These are phyloP conservation scores for Austroboletus sp. DNA, from an alignment of 1,284 basidiomycete genomes.

Conservation along the genomic window DNA sequence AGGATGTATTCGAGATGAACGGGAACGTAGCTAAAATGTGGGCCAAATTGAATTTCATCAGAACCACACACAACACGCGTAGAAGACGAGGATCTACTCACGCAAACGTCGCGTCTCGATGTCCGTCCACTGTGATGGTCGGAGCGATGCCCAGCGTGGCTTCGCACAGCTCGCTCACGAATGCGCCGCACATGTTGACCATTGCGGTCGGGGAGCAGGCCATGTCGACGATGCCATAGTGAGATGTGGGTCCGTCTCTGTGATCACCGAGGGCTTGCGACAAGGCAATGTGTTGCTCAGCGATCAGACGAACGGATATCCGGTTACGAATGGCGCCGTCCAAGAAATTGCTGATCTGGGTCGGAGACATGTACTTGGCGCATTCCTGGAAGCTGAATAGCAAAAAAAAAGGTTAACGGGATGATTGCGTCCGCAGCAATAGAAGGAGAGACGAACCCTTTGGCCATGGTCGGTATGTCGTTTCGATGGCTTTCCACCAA, in stretches of 20 bases:
- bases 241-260: slow-evolving; percentile 29
- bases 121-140: slow-evolving; percentile 60
- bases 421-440: too few species aligned
- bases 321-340: slow-evolving; percentile 82
- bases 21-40: slow-evolving; percentile 62
- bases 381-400: slow-evolving; percentile 75
- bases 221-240: slow-evolving; percentile 65
- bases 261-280: slow-evolving; percentile 52
- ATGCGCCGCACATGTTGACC: slow-evolving; percentile 72
- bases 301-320: slow-evolving; percentile 83
- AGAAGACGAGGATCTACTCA: slow-evolving; percentile 36
- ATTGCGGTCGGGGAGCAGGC: slow-evolving; percentile 63
- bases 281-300: slow-evolving; percentile 86
- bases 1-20: slow-evolving; percentile 86
- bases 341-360: slow-evolving; percentile 71
- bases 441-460: slow-evolving; percentile 57
- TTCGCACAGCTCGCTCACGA: slow-evolving; percentile 77
- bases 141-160: slow-evolving; percentile 78
- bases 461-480: slow-evolving; percentile 84
- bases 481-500: slow-evolving; percentile 77
- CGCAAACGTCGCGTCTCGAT: slow-evolving; percentile 68
- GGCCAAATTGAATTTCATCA: background rate
- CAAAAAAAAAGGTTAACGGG: too few species aligned
- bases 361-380: slow-evolving; percentile 72
- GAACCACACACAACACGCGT: slow-evolving; percentile 9